Conservation (phyloP, 257 asterid species). For the Salvia miltiorrhiza region DNA sequence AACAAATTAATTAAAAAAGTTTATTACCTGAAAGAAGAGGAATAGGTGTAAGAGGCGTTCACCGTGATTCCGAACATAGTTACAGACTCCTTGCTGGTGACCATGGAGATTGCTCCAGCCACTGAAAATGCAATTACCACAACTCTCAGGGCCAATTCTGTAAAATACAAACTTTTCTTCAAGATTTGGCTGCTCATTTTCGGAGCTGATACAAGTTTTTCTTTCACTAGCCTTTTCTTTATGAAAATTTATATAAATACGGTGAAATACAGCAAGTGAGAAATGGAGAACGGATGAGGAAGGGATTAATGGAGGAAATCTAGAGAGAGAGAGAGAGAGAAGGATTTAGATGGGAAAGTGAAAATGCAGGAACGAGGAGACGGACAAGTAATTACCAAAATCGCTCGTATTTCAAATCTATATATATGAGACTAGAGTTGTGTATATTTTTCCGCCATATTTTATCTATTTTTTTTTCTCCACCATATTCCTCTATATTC, state of each 20-base stretch:
- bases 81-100: slow-evolving; percentile 25
- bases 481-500: too few relatives aligned
- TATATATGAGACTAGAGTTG: too few relatives aligned
- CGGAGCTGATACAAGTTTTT: neutral
- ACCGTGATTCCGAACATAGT: slow-evolving; percentile 27
- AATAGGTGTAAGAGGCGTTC: slow-evolving; percentile 33
- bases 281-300: neutral
- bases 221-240: too few relatives aligned
- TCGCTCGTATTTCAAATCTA: too few relatives aligned
- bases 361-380: neutral
- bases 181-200: neutral
- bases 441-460: too few relatives aligned
- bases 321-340: neutral
- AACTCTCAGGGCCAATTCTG: slow-evolving; percentile 32
- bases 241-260: neutral
- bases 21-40: slow-evolving; percentile 31
- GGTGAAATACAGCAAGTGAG: neutral
- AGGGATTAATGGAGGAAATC: neutral
- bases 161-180: slow-evolving; percentile 1
- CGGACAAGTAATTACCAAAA: neutral
- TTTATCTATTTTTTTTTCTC: too few relatives aligned
- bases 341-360: neutral
- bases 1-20: too few relatives aligned
- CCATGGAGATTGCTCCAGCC: slow-evolving; percentile 25
- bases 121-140: slow-evolving; percentile 28